Evolutionary conservation across 352 stramenopile species (phyloP).

Genomic region (Globisporangium camurandrum): DNA sequence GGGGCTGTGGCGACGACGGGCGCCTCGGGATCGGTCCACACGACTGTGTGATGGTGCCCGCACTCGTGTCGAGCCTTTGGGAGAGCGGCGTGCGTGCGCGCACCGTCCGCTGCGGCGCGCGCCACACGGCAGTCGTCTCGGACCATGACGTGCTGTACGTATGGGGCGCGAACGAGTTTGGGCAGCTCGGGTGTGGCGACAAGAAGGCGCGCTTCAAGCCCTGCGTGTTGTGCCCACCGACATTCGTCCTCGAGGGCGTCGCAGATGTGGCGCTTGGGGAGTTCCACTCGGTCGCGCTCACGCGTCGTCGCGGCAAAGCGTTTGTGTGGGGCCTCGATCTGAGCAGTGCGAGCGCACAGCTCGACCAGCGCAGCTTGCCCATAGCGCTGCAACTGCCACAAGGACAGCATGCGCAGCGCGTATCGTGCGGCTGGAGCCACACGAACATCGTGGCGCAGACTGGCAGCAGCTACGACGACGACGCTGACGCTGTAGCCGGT

Average conservation of each 20-base stretch:
- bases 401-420: constrained; percentile 29
- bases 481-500: neutral
- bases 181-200: constrained; percentile 61
- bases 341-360: constrained; percentile 26
- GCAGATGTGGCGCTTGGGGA: constrained; percentile 55
- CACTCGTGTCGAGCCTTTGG: constrained; percentile 26
- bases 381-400: constrained; percentile 22
- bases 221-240: constrained; percentile 29
- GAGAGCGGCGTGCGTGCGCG: constrained; percentile 32
- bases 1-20: constrained; percentile 66
- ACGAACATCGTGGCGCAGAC: constrained; percentile 50
- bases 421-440: constrained; percentile 62
- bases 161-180: constrained; percentile 78
- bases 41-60: constrained; percentile 30
- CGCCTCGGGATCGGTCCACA: constrained; percentile 36
- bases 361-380: constrained; percentile 27
- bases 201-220: constrained; percentile 31
- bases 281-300: constrained; percentile 66
- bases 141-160: constrained; percentile 62
- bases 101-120: constrained; percentile 50
- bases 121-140: constrained; percentile 61
- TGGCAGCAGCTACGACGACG: constrained; percentile 1
- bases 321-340: constrained; percentile 66
- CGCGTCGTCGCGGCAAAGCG: constrained; percentile 23
- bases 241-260: constrained; percentile 38